A percentile compares a stretch with the other conserved stretches of the same genome.
Evolutionary conservation across 2,329 filamentous ascomycete genomes (phyloP).

Genomic region (Aureobasidium leucospermi): DNA sequence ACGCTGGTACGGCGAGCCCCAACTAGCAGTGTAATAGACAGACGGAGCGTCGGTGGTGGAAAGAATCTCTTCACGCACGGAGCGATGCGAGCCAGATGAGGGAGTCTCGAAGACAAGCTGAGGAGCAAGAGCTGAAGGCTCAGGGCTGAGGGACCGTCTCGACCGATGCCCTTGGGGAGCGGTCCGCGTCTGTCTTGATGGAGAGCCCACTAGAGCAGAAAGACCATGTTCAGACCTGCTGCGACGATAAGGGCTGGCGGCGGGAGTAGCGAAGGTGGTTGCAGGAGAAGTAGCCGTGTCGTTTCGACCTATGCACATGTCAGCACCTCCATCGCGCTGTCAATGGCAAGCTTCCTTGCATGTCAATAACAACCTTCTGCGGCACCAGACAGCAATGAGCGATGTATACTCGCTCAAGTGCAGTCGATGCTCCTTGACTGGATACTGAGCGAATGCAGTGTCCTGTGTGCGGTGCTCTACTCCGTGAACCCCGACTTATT

Average conservation of each 20-base stretch:
- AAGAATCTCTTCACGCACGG: not conserved
- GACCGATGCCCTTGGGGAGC: not conserved
- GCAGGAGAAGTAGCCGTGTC: slow-evolving; percentile 8
- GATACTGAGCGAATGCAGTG: not conserved
- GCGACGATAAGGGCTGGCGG: not conserved
- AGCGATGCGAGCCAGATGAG: not conserved
- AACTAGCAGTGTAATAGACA: slow-evolving; percentile 61
- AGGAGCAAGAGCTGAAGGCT: not conserved
- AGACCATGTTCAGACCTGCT: slow-evolving; percentile 6
- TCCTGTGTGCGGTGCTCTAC: not conserved
- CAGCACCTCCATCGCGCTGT: not conserved
- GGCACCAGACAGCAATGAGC: slow-evolving; percentile 15
- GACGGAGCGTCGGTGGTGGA: slow-evolving; percentile 17
- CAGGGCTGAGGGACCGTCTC: slow-evolving; percentile 1
- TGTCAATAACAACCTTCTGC: not conserved
- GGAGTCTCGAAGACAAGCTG: slow-evolving; percentile 6
- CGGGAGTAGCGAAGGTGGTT: not conserved
- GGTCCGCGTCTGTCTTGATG: slow-evolving; percentile 1
- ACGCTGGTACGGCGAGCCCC: slow-evolving; percentile 83
- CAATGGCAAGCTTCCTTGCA: not conserved
- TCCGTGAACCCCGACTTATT: not conserved
- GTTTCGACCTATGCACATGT: not conserved
- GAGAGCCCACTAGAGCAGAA: slow-evolving; percentile 1
- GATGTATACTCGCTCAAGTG: slow-evolving; percentile 13
- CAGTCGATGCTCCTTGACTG: slow-evolving; percentile 10